Base-by-base conservation (phyloP, 1,284 basidiomycete genomes). In the Uromyces viciae-fabae region DNA sequence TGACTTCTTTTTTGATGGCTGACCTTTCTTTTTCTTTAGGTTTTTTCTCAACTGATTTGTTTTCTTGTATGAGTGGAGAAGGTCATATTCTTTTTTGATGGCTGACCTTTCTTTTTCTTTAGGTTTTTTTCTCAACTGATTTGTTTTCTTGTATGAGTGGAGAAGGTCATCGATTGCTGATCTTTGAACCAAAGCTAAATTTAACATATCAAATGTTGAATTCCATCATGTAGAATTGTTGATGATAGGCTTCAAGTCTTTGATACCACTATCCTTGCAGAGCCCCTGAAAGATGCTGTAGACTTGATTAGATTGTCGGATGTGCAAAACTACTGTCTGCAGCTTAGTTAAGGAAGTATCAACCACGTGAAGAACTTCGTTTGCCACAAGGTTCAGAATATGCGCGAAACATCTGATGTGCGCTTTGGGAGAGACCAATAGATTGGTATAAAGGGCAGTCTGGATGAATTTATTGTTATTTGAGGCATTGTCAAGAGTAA, bases 391-490 rank as follows among this genome's bases (percentile, higher is more conserved):
- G 58, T 60, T 60, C 4, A 60, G 19, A 19, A 60, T 60, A 19
- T 60, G 58, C 7, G 58, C 52, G 19, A 60, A 60, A 31, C 19
- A 60, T 60, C 25, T 19, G 58, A 60, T 60, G 58, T 60, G 58
- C 28, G 14, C 4, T 60, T 60, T 33, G 11, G 58, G 58, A n/a
- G 25, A 60, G 3, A 3, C 36, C 14, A 60, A 33, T 9, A 60
- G 58, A 31, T 60, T 60, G 3, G 58, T 22, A 33, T 60, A 14
- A 31, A 60, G 58, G 17, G 58, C 25, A 33, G 14, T 60, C 58
- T 60, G 58, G 58, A 31, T 60, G 58, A 60, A 60, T 60, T 60
- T 60, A 33, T 60, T 25, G 58, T 60, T 60, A 33, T 60, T 60
- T 60, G 58, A 60, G 36, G 58, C 25, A 31, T 60, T 60, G 58